Evolutionary conservation across 2,329 filamentous ascomycete species (phyloP), one percentile per base, ranked within the genome.

Genomic region (Calonectria montana): DNA sequence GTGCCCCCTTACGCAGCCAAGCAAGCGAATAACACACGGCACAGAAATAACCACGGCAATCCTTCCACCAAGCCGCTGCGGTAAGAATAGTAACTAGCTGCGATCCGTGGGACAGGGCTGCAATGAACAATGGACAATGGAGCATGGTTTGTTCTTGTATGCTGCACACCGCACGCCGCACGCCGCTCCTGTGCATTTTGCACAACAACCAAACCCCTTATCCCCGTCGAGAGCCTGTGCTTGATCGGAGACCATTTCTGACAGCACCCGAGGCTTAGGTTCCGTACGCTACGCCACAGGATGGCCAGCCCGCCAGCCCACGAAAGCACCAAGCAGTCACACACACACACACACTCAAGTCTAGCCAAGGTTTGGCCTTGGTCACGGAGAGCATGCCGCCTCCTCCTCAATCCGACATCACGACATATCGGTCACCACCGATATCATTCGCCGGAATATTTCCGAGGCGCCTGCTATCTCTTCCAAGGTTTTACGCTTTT

Each of bases 21-120:
- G 53, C 35, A 59, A n/a, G 18, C 39, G 31, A 39, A 59, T 59
- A 59, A 59, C 53, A 39, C 53, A 27, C 53, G 53, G 53, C 50
- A 68, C 67, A 73, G 71, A 74, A 70, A 65, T 59, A 57, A 74
- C 64, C 53, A 57, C 53, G 62, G 7, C 53, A 59, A 27, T 39
- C 35, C 21, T 21, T 59, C 53, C 31, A 57, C 5, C 29, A 31
- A 25, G 53, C 13, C 21, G 31, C 13, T 13, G 31, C 53, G 37
- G 39, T 59, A 9, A 23, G 21, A 35, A 57, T 57, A 21, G 29
- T n/a, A 39, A 15, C 13, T n/a, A 39, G 15, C 13, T 5, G 39
- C 16, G 39, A 41, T 5, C 8, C 39, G 31, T 41, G 8, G 39
- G 39, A 16, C 39, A 41, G 39, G 39, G 18, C 18, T 41, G 39